Evolutionary conservation across 306 rosid species (phyloP).

Genomic region (Biancaea sappan): DNA sequence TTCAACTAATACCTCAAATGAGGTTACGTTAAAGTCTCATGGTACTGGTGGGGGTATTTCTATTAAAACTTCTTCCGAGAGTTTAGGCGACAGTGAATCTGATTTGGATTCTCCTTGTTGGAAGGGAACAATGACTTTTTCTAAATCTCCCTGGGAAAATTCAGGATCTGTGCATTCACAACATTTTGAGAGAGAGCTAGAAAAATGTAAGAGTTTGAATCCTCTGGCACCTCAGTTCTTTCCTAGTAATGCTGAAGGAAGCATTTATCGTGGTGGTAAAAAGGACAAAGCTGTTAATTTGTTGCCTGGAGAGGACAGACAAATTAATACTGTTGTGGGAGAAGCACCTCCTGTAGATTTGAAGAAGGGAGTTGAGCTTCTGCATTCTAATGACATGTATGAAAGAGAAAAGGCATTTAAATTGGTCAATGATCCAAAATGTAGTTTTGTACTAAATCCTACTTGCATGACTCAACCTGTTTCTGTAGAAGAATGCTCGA

Average conservation of each 20-base stretch:
- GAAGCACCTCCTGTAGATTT: constrained; percentile 38
- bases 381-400: constrained; percentile 30
- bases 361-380: constrained; percentile 37
- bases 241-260: constrained; percentile 48
- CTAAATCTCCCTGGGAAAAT: constrained; percentile 39
- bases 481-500: constrained; percentile 23
- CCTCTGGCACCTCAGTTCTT: constrained; percentile 67
- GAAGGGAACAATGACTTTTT: constrained; percentile 49
- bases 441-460: constrained; percentile 30
- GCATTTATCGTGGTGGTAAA: constrained; percentile 14
- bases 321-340: constrained; percentile 21
- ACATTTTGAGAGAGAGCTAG: constrained; percentile 38
- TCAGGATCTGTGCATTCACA: constrained; percentile 35
- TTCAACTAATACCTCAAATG: background rate
- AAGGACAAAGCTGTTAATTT: constrained; percentile 30
- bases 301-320: constrained; percentile 39
- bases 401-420: constrained; percentile 35
- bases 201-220: constrained; percentile 54
- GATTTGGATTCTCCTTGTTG: constrained; percentile 76
- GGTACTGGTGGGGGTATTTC: background rate
- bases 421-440: constrained; percentile 38
- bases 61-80: constrained; percentile 26
- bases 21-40: background rate
- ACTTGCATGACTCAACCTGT: constrained; percentile 30
- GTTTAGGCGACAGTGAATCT: constrained; percentile 48